Base-by-base conservation (phyloP, 129 eudicot species). In the Rutidosis leptorrhynchoides region DNA sequence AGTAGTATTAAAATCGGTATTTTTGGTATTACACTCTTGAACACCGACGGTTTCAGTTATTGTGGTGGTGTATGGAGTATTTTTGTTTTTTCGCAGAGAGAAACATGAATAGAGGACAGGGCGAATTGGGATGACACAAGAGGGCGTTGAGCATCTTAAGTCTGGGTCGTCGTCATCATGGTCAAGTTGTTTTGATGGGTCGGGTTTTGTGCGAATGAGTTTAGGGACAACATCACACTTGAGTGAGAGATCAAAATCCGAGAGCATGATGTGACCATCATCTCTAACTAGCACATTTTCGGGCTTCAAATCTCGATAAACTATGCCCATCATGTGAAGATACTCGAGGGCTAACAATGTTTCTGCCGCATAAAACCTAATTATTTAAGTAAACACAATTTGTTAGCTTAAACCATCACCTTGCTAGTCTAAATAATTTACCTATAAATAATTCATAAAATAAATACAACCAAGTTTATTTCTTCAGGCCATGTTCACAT, bases 281-380 rank as follows among this genome's bases (percentile, higher is more conserved):
- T 86, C 94, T 48, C 94, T 69, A 48, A 86, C 89, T 1, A 86
- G 77, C 10, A 86, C 94, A 48, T 86, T 86, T 81, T 86, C 94
- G 4, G 94, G 94, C 84, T 86, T 86, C 2, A 86, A 80, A 71
- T 86, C 94, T 62, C 94, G 70, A 66, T 86, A 86, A 60, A 86
- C 88, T 58, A 87, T 80, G 5, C 95, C 95, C 89, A 87, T 81
- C 95, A 87, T 87, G 81, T 87, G 95, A 58, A 87, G 86, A 79
- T 87, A 87, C 84, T 87, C 95, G 35, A 87, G 33, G 5, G 95
- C 95, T 79, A 87, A 45, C 8, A 87, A 73, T 2, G 81, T 79
- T 62, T 87, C 95, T 15, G 90, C 95, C 10, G 75, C 95, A 74
- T 87, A 87, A 79, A 87, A 87, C 82, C 95, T 87, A 35, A 75